Evolutionary conservation across 2,329 filamentous ascomycete species (phyloP), one percentile per base, ranked within the genome.

Genomic region (Fusarium drepaniforme): DNA sequence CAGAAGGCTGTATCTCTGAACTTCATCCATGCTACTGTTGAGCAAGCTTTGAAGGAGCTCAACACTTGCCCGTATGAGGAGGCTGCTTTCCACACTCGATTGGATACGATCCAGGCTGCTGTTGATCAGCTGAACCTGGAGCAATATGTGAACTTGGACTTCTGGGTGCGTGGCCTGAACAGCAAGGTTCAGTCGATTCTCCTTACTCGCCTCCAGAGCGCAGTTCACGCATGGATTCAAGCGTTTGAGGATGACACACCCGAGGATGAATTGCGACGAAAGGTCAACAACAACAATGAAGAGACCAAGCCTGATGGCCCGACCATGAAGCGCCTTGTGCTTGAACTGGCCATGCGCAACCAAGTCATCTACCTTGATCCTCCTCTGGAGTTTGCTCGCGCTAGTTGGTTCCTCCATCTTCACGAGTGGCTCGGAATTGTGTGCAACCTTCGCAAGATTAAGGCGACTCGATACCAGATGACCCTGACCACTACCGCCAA

Each of bases 81-180:
- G 8, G 86, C 91, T n/a, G 90, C 93, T 12, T 97, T 99, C 81
- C 92, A 94, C 75, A 87, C 92, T 23, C 93, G 94, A 46, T 86
- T 99, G 23, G 94, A 97, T 81, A 91, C 90, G 1, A 95, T 99
- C 65, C 97, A 99, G 82, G 92, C 93, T 65, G 93, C 95, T 21
- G 96, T 99, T 42, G 97, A 99, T 86, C 96, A 98, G 85, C 89
- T 99, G 63, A 98, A 98, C 79, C 85, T 99, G 67, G 96, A 99
- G 81, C 96, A 97, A 80, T 99, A 98, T 77, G 93, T 97, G 68
- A 99, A 99, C 78, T 90, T 99, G 57, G 90, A 92, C 21, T 93
- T 92, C 77, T 99, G 97, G 96, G 97, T 99, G 13, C 89, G 92
- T 38, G 90, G 93, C 68, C 91, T 98, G 86, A 99, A 99, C 80